Conservation (phyloP, 2,329 filamentous ascomycete genomes). For the Saccharata proteae region DNA sequence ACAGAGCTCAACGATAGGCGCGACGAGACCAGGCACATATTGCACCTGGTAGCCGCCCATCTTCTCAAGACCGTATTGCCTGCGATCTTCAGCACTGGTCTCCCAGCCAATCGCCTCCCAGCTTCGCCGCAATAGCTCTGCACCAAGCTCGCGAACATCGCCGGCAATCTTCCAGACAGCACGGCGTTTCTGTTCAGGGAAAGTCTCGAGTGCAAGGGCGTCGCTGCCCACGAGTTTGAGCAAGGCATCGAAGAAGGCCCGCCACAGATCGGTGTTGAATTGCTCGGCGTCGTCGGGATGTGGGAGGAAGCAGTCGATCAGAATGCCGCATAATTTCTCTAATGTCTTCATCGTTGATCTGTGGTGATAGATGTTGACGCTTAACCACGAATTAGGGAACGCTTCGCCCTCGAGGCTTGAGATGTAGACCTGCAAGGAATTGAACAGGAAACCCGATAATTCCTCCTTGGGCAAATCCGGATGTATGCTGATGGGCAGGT, state of each 20-base stretch:
- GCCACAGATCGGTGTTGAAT: conserved; percentile 92
- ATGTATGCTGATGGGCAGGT: conserved; percentile 59
- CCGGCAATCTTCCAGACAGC: conserved; percentile 99
- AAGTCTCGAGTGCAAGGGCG: conserved; percentile 82
- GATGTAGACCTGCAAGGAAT: conserved; percentile 71
- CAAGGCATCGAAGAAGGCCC: conserved; percentile 79
- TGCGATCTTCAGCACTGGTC: conserved; percentile 64
- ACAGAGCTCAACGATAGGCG: conserved; percentile 85
- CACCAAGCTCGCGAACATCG: conserved; percentile 84
- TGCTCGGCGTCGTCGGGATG: conserved; percentile 80
- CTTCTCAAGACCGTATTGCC: conserved; percentile 64
- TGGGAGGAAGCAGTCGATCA: conserved; percentile 76
- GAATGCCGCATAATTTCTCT: conserved; percentile 65
- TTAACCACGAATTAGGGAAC: conserved; percentile 83
- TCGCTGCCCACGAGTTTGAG: conserved; percentile 83
- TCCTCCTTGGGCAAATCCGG: conserved; percentile 65
- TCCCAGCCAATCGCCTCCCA: conserved; percentile 99
- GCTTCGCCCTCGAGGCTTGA: conserved; percentile 83
- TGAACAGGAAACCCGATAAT: conserved; percentile 61
- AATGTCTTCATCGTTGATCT: conserved; percentile 78
- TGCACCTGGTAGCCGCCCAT: conserved; percentile 97
- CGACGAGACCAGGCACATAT: conserved; percentile 86
- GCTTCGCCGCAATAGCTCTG: conserved; percentile 67
- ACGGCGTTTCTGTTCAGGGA: conserved; percentile 88
- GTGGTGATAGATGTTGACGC: conserved; percentile 85